Conservation (phyloP, 441 rosid genomes). For the Populus hybrid region DNA sequence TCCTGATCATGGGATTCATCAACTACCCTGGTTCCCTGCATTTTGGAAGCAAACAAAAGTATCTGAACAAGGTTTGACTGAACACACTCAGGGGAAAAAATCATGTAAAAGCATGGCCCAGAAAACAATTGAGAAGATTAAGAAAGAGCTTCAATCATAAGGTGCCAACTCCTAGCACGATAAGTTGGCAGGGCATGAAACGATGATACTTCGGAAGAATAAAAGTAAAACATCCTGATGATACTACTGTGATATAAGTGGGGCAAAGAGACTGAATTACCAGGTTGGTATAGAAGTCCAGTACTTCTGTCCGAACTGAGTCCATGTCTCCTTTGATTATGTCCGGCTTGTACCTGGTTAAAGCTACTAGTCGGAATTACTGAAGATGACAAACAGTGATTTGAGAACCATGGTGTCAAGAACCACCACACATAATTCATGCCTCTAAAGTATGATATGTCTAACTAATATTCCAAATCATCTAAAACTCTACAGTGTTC, state of each 20-base stretch:
- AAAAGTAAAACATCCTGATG: constrained; percentile 4
- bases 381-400: background rate
- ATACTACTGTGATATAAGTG: background rate
- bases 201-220: background rate
- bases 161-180: background rate
- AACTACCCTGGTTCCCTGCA: constrained; percentile 72
- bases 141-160: background rate
- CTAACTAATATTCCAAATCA: background rate
- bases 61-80: constrained; percentile 15
- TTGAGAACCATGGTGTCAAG: background rate
- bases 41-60: constrained; percentile 10
- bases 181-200: background rate
- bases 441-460: background rate
- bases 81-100: background rate
- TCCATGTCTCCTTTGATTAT: constrained; percentile 96
- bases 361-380: constrained; percentile 5
- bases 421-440: background rate
- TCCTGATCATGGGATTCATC: constrained; percentile 90
- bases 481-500: background rate
- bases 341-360: constrained; percentile 75
- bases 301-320: constrained; percentile 62
- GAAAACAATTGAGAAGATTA: background rate
- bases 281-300: constrained; percentile 52
- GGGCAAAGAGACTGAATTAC: constrained; percentile 31
- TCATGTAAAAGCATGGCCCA: background rate